Evolutionary conservation across 208 protist genomes (phyloP), one percentile per base, ranked within the genome.

Genomic region (Strigomonas culicis): DNA sequence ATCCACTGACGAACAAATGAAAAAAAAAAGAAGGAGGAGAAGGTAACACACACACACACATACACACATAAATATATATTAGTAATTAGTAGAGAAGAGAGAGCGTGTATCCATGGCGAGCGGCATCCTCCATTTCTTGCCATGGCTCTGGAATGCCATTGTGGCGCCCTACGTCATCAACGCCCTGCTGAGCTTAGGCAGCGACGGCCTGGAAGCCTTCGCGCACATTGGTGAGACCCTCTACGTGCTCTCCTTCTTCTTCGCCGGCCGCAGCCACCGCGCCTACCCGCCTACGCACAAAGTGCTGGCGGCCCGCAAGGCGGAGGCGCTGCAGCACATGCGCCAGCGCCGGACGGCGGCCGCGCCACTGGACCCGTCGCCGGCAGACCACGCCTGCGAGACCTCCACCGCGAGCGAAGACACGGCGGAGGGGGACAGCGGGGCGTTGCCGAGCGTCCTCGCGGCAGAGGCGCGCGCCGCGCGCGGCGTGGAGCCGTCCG

Each of bases 181-280:
- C 49, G 70, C 81, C 19, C 59, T 89, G 36, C 51, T 73, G 17
- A 74, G 62, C 34, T 65, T 86, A 13, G 70, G 86, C 32, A 61
- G 69, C 17, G 85, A 94, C 60, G 80, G 85, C 22, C 52, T 87
- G 31, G 75, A 84, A 70, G 74, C 85, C 0, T 70, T 80, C 51
- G 63, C 53, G 8, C 63, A 82, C 57, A 66, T 92, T 21, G 47
- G 63, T 15, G 63, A 79, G 43, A 87, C 81, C 13, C 59, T 88
- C 24, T 72, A 73, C 44, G 85, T 94, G 22, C 53, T 95, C 10
- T 47, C 69, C 51, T 85, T 50, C 63, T 92, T 95, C 64, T 51
- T 92, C 31, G 74, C 71, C 19, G 83, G 88, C 1, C 61, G 84
- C 50, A 95, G 88, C 55, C 88, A 95, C 63, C 69, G 80, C 11